Evolutionary conservation across 2,329 filamentous ascomycete species (phyloP), one percentile per base, ranked within the genome.

Genomic region (Phialocephala sp.): DNA sequence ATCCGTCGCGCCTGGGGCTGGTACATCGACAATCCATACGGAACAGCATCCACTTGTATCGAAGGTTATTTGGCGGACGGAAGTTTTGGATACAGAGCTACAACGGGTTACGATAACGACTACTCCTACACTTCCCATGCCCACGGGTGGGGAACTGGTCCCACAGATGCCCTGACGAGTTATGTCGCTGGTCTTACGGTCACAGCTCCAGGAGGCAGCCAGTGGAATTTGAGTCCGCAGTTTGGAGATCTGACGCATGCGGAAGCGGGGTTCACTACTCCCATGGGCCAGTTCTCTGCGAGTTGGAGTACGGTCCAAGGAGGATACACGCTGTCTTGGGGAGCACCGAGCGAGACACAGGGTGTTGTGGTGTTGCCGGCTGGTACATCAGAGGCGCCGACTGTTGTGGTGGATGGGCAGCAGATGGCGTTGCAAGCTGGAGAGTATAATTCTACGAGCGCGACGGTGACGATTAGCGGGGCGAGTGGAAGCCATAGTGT

Each of bases 1-100:
- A 83, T 89, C 45, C 82, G 85, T 5, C 77, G 78, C 12, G 80
- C 79, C 57, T 89, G 87, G 87, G 87, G 86, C 14, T 87, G 85
- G 84, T 88, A 88, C 69, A 76, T 87, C n/a, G 78, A 82, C 65
- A 82, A 87, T 63, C 80, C 82, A 0, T 83, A 85, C 69, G 85
- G 85, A 18, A 88, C 86, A 0, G 78, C 82, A 60, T 84, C 81
- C 43, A 88, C 87, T 0, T 81, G 86, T n/a, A 81, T 88, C 36
- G 87, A 89, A 73, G 87, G 86, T 0, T 88, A 87, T 66, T 78
- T 85, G 1, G 74, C 75, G 0, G 81, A 89, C 66, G 85, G 85
- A 3, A 82, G 78, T 0, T 90, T 86, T 24, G 84, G 82, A 1
- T 90, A 89, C 71, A 45, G 68, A 22, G 47, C 60, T 27, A 55